Conservation (phyloP, 768 basidiomycete genomes). For the Boletus tylopilopsis region DNA sequence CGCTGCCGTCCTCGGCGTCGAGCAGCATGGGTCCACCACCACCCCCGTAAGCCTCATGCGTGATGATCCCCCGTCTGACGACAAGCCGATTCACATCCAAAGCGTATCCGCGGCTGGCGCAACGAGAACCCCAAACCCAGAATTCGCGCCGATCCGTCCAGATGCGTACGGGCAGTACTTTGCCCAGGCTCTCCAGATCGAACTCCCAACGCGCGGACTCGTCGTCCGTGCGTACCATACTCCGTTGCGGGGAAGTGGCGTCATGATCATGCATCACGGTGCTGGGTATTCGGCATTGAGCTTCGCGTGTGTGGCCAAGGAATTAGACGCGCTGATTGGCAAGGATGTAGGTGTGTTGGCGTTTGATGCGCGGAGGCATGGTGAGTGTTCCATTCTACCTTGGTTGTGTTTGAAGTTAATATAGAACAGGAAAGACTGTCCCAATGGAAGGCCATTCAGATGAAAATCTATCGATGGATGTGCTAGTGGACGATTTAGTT, state of each 20-base stretch:
- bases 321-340: slow-evolving; percentile 53
- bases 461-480: slow-evolving; percentile 57
- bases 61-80: neutral
- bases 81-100: slow-evolving; percentile 12
- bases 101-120: slow-evolving; percentile 28
- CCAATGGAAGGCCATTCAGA: slow-evolving; percentile 20
- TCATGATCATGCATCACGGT: slow-evolving; percentile 93
- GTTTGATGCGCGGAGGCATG: slow-evolving; percentile 84
- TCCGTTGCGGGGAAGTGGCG: slow-evolving; percentile 53
- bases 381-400: slow-evolving; percentile 39
- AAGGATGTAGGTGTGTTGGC: slow-evolving; percentile 80
- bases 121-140: slow-evolving; percentile 48
- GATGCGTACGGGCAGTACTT: slow-evolving; percentile 56
- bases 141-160: slow-evolving; percentile 77
- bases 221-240: slow-evolving; percentile 84
- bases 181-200: slow-evolving; percentile 72
- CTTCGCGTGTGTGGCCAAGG: slow-evolving; percentile 89
- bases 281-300: slow-evolving; percentile 88
- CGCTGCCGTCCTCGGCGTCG: slow-evolving; percentile 43
- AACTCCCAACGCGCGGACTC: slow-evolving; percentile 56
- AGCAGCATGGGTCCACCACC: slow-evolving; percentile 57
- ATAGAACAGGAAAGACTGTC: slow-evolving; percentile 23
- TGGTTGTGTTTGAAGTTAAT: neutral
- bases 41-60: slow-evolving; percentile 46
- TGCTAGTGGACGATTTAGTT: slow-evolving; percentile 72